Conservation (phyloP, 306 rosid species). For the Vicia sativa region DNA sequence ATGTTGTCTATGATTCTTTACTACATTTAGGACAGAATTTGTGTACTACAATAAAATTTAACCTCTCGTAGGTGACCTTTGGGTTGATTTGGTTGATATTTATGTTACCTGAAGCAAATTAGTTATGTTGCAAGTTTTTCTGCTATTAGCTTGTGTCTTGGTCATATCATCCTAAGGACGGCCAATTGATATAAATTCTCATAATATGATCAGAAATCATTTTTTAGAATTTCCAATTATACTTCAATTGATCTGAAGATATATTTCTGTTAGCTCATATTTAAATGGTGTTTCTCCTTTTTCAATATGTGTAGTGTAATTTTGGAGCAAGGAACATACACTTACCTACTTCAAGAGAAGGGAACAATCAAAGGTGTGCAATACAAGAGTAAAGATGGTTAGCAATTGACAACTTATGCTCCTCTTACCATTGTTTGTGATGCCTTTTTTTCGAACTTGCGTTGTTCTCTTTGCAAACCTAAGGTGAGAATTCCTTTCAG, state of each 20-base stretch:
- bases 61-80: background rate
- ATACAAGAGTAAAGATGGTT: constrained; percentile 77
- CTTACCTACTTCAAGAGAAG: constrained; percentile 84
- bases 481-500: constrained; percentile 57
- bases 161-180: constrained; percentile 13
- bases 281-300: constrained; percentile 19
- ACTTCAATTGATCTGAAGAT: constrained; percentile 23
- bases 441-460: constrained; percentile 96
- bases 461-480: constrained; percentile 91
- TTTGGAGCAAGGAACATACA: constrained; percentile 90
- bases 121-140: background rate
- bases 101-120: constrained; percentile 29
- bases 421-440: constrained; percentile 97
- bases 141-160: constrained; percentile 30
- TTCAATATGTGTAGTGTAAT: constrained; percentile 56
- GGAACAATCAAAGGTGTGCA: constrained; percentile 88
- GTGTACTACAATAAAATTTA: background rate
- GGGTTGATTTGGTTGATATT: constrained; percentile 19
- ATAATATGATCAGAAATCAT: background rate
- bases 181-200: constrained; percentile 9
- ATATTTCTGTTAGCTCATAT: constrained; percentile 20
- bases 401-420: constrained; percentile 69
- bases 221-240: constrained; percentile 26
- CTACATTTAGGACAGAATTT: no score
- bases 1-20: background rate